Evolutionary conservation across 2,329 filamentous ascomycete species (phyloP), one percentile per base, ranked within the genome.

Genomic region (Fusarium neocosmosporiellum): DNA sequence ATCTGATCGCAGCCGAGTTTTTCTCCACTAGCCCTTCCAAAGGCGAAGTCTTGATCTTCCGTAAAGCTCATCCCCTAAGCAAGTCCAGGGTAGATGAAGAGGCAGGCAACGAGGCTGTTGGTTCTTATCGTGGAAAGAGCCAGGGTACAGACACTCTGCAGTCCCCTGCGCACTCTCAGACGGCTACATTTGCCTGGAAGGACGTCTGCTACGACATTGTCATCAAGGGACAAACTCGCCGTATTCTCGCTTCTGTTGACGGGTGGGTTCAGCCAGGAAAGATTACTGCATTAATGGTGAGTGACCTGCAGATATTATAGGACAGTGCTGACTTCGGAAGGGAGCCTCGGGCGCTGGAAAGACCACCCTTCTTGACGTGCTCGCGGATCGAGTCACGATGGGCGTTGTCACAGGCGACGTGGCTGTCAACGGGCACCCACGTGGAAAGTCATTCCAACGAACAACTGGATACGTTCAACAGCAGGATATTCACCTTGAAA

Each of bases 391-490:
- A 78, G 92, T 92, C 9, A 94, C 93, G 0, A 94, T 95, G 90
- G 94, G 94, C 80, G 91, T 96, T n/a, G 92, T 97, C 33, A 89
- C 88, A 1, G 94, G 94, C 58, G 91, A 95, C 69, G 95, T 96
- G 90, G 80, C 88, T 7, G 86, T 89, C 8, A 85, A 88, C 65
- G 88, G 87, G 8, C 87, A 86, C 36, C 89, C 88, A 27, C 89
- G 92, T 39, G 93, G 95, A 73, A 86, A 86, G 8, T 93, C 92
- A 0, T 96, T 97, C 87, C 94, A 96, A 80, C 91, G 94, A 62
- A 95, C 94, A 82, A 96, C 93, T 0, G 94, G 94, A 46, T 96
- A 96, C 74, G 94, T 94, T n/a, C 93, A 96, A 79, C 94, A 97
- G 80, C 93, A 96, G 77, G 94, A 97, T 86, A 86, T 97, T 7